phyloP scores from a whole-genome alignment of 305 asterid genomes.

The Stenogyne calaminthoides region DNA sequence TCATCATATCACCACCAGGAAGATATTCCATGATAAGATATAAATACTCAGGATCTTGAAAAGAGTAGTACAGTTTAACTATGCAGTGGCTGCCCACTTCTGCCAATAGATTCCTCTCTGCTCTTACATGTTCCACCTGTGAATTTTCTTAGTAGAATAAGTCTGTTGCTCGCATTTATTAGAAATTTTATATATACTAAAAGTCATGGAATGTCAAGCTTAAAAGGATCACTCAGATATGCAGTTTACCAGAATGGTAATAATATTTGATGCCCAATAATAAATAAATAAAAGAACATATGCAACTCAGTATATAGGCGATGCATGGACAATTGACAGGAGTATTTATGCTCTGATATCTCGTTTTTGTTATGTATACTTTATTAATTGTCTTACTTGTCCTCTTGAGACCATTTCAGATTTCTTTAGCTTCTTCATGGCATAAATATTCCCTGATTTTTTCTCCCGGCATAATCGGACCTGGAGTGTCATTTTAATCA shows the following conservation, averaged over 20 bases:
- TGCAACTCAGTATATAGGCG: not conserved
- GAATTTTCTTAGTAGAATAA: not conserved
- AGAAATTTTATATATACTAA: not conserved
- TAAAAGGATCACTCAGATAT: not conserved
- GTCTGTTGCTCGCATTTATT: not conserved
- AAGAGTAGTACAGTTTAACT: slow-evolving; percentile 89
- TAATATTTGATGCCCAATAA: not conserved
- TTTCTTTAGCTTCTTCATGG: slow-evolving; percentile 96
- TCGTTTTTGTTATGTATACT: slow-evolving; percentile 4
- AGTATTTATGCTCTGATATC: not conserved
- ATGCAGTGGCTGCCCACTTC: slow-evolving; percentile 96
- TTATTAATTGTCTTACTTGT: slow-evolving; percentile 58
- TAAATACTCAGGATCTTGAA: slow-evolving; percentile 90
- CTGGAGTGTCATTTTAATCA: slow-evolving; percentile 46
- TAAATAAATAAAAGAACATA: not conserved
- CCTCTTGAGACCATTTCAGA: slow-evolving; percentile 96
- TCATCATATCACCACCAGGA: slow-evolving; percentile 98
- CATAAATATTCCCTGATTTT: slow-evolving; percentile 91
- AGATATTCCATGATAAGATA: slow-evolving; percentile 97
- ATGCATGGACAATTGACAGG: not conserved
- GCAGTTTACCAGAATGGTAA: slow-evolving; percentile 1
- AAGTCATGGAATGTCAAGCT: not conserved
- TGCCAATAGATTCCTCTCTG: slow-evolving; percentile 91
- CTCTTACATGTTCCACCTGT: slow-evolving; percentile 98
- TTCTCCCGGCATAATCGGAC: slow-evolving; percentile 88